A percentile compares a stretch with the other conserved stretches of the same genome.
These are phyloP conservation scores for Eremothecium cymbalariae DNA, from an alignment of 1,139 yeast genomes.

Conservation along the genomic window DNA sequence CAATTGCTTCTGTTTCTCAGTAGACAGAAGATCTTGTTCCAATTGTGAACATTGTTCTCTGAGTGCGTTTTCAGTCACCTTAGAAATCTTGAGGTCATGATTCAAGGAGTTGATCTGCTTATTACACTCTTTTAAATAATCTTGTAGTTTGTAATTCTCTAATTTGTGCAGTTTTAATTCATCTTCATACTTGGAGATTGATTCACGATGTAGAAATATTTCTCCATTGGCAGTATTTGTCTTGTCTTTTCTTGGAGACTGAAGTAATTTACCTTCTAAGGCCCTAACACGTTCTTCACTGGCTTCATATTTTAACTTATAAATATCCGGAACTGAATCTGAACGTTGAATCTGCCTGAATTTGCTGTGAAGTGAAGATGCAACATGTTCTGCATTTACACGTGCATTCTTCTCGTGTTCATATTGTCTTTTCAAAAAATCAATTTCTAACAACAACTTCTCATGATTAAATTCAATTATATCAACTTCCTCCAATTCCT, in stretches of 20 bases:
- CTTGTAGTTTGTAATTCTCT: slow-evolving; percentile 43
- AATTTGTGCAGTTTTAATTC: slow-evolving; percentile 26
- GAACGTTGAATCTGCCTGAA: slow-evolving; percentile 27
- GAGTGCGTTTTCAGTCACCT: slow-evolving; percentile 22
- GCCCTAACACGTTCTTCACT: slow-evolving; percentile 40
- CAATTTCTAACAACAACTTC: slow-evolving; percentile 31
- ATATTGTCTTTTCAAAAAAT: slow-evolving; percentile 35
- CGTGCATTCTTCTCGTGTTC: slow-evolving; percentile 33
- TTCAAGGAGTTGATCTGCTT: slow-evolving; percentile 19
- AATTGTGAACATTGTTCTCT: slow-evolving; percentile 27
- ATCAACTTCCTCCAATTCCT: slow-evolving; percentile 18
- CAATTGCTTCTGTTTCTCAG: slow-evolving; percentile 27
- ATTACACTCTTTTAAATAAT: slow-evolving; percentile 24
- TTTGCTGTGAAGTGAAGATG: slow-evolving; percentile 27
- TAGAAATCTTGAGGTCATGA: slow-evolving; percentile 20
- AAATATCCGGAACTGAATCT: slow-evolving; percentile 28
- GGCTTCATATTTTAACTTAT: slow-evolving; percentile 35
- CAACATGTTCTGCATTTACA: slow-evolving; percentile 28
- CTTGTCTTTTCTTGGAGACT: slow-evolving; percentile 27
- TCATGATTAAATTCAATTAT: slow-evolving; percentile 31
- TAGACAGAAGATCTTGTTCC: slow-evolving; percentile 23
- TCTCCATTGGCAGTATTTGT: slow-evolving; percentile 24
- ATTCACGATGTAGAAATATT: slow-evolving; percentile 26
- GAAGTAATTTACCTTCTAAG: slow-evolving; percentile 37
- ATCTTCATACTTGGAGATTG: slow-evolving; percentile 41